phyloP scores from a whole-genome alignment of 768 basidiomycete species.

The Tricholomella constricta region DNA sequence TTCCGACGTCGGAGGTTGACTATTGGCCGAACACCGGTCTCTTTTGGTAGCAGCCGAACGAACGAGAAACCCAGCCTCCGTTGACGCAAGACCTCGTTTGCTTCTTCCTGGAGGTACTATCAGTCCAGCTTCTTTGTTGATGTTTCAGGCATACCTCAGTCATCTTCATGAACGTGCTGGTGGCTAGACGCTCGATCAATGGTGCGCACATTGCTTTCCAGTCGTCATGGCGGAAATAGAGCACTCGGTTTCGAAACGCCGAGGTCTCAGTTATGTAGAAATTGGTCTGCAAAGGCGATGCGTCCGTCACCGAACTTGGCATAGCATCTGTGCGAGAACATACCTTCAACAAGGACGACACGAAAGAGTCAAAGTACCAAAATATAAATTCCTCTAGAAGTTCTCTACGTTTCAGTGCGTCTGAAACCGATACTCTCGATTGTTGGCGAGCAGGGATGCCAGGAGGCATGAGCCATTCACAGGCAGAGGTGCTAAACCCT shows the following conservation, averaged over 20 bases:
- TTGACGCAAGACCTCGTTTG: constrained; percentile 65
- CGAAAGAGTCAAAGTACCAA: constrained; percentile 91
- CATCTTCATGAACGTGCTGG: constrained; percentile 70
- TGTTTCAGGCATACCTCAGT: constrained; percentile 68
- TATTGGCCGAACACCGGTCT: constrained; percentile 92
- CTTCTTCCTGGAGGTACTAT: constrained; percentile 55
- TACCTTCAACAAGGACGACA: constrained; percentile 79
- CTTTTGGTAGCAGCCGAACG: constrained; percentile 90
- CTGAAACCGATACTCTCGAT: constrained; percentile 57
- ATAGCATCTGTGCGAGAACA: constrained; percentile 17
- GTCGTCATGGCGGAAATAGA: constrained; percentile 95
- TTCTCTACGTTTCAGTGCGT: constrained; percentile 76
- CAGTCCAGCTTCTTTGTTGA: no score
- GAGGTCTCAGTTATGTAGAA: constrained; percentile 96
- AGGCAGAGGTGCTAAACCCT: constrained; percentile 70
- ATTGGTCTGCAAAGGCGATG: constrained; percentile 58
- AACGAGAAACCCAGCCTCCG: constrained; percentile 82
- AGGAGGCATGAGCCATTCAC: constrained; percentile 73
- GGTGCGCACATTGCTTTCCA: constrained; percentile 87
- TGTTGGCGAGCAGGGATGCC: constrained; percentile 39
- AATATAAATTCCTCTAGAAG: constrained; percentile 86
- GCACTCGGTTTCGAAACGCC: constrained; percentile 75
- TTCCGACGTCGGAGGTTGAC: constrained; percentile 76
- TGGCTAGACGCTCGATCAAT: constrained; percentile 71
- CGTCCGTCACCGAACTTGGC: background rate